These are phyloP conservation scores for Afroboletus lepidellus DNA, from an alignment of 1,284 basidiomycete genomes.

Conservation along the genomic window DNA sequence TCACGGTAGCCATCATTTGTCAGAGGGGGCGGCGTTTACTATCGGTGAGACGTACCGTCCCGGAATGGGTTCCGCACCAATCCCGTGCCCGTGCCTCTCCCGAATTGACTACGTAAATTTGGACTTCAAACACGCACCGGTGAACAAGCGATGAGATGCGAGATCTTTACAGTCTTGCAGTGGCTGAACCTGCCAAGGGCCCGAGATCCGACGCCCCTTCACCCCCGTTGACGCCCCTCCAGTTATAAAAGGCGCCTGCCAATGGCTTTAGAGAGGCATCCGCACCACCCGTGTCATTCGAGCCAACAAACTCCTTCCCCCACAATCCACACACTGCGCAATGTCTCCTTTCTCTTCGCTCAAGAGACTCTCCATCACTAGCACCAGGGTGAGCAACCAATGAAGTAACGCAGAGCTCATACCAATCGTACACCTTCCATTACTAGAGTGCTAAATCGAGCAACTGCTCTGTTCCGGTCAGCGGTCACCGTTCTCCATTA, in stretches of 20 bases:
- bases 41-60: not conserved
- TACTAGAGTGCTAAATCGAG: slow-evolving; percentile 22
- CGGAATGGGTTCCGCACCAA: not conserved
- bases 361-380: slow-evolving; percentile 24
- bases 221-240: not conserved
- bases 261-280: not conserved
- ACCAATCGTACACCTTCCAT: not conserved
- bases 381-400: slow-evolving; percentile 16
- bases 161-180: not conserved
- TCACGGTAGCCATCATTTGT: no score
- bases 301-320: not conserved
- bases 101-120: not conserved
- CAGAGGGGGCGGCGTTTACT: not conserved
- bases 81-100: not conserved
- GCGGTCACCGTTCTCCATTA: slow-evolving; percentile 15
- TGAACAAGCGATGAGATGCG: not conserved
- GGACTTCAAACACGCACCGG: not conserved
- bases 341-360: slow-evolving; percentile 22
- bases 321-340: not conserved
- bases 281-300: not conserved
- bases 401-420: not conserved
- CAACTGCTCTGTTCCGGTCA: slow-evolving; percentile 9
- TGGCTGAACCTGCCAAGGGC: not conserved
- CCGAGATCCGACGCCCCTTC: slow-evolving; percentile 11
- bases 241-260: not conserved